Evolutionary conservation across 2,329 filamentous ascomycete species (phyloP), one percentile per base, ranked within the genome.

Genomic region (Biscogniauxia mediterranea): DNA sequence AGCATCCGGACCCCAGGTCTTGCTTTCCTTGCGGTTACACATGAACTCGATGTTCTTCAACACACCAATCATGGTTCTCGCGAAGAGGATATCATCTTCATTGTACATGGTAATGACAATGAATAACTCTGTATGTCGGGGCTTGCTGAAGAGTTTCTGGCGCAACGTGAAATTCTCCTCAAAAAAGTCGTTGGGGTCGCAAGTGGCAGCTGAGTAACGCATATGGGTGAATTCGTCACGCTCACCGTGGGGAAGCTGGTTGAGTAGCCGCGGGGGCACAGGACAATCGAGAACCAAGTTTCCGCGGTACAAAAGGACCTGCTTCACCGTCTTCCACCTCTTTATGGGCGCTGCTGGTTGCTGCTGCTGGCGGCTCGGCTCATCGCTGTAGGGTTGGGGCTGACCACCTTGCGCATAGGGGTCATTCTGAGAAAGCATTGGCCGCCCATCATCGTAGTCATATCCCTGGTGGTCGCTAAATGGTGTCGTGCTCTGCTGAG

Each of bases 81-180:
- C 97, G 70, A 99, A 99, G 73, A 93, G 87, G 70, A 97, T 92
- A 74, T 98, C 95, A 77, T 97, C 91, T 78, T 99, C 95, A 77
- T 99, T 99, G 81, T 97, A 98, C 95, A 98, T 98, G 69, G 95
- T 99, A 64, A 99, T 83, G 74, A 93, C 97, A 70, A 99, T 96
- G 75, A 98, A 95, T 7, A 99, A 80, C 77, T 99, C 95, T 0
- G 94, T 98, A 76, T 98, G 93, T 64, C 95, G 87, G 26, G 88
- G 81, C 0, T 91, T 96, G 60, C 81, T 85, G 53, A 93, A 93
- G 63, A 97, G 92, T 72, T 91, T 92, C 76, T 98, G 95, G 58
- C 95, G 90, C 70, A 99, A 80, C 73, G 96, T 95, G 80, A 97
- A 99, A 1, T 93, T 94, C 64, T 89, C 86, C 7, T 89, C 84